phyloP scores from a whole-genome alignment of 768 basidiomycete species.

The Cystobasidium ongulense region DNA sequence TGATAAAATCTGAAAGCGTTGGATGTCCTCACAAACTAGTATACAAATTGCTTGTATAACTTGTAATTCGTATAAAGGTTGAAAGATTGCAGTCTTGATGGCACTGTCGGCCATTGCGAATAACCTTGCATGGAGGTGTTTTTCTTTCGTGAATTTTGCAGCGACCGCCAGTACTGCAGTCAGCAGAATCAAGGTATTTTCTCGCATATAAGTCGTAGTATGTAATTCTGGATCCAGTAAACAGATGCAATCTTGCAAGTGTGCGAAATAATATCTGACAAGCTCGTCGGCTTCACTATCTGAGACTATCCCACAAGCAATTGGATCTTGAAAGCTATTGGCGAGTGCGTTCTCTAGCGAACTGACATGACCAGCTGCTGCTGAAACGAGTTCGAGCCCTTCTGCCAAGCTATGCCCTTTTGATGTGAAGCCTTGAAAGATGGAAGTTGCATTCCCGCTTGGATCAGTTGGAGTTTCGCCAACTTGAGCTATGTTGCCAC shows the following conservation, averaged over 20 bases:
- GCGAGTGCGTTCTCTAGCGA: neutral
- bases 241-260: neutral
- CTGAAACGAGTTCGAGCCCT: neutral
- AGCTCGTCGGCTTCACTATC: neutral
- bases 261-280: constrained; percentile 4
- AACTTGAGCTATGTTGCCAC: too few relatives aligned
- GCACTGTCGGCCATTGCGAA: neutral
- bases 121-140: neutral
- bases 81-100: neutral
- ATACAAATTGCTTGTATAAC: constrained; percentile 5
- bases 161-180: neutral
- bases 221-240: neutral
- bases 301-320: neutral
- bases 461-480: too few relatives aligned
- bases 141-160: neutral
- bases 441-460: too few relatives aligned
- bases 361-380: constrained; percentile 2
- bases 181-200: neutral
- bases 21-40: neutral
- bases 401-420: neutral
- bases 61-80: neutral
- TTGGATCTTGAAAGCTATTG: constrained; percentile 3
- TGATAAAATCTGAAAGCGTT: neutral
- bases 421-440: neutral
- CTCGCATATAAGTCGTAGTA: neutral